These are phyloP conservation scores for Inga leiocalycina DNA, from an alignment of 306 rosid genomes.

Conservation along the genomic window DNA sequence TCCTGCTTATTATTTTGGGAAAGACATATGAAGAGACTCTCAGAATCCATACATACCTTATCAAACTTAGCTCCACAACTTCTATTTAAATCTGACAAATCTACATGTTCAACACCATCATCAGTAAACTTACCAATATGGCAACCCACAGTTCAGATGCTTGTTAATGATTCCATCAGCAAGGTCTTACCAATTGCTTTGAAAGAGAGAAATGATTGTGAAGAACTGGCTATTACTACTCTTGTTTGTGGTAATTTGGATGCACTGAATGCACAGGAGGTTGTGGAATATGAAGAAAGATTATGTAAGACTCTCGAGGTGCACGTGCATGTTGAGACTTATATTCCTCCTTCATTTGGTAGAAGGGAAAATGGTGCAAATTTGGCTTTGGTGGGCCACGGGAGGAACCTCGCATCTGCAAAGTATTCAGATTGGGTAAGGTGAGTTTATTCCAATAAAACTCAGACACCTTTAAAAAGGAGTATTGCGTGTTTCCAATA, in stretches of 20 bases:
- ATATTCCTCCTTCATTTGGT: constrained; percentile 63
- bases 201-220: constrained; percentile 45
- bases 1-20: constrained; percentile 81
- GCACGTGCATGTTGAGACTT: constrained; percentile 53
- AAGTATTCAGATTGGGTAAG: constrained; percentile 94
- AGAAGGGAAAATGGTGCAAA: constrained; percentile 51
- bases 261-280: constrained; percentile 43
- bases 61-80: constrained; percentile 57
- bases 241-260: constrained; percentile 64
- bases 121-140: constrained; percentile 33
- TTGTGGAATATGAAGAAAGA: constrained; percentile 38
- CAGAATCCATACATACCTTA: constrained; percentile 59
- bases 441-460: constrained; percentile 42
- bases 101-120: constrained; percentile 28
- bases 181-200: constrained; percentile 60
- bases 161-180: constrained; percentile 55
- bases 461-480: neutral
- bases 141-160: constrained; percentile 51
- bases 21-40: constrained; percentile 73
- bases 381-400: constrained; percentile 73
- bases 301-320: constrained; percentile 46
- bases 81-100: constrained; percentile 45
- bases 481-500: neutral
- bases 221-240: constrained; percentile 73
- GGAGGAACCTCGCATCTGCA: constrained; percentile 77